These are phyloP conservation scores for Carallia pectinifolia DNA, from an alignment of 345 rosid genomes.

Conservation along the genomic window DNA sequence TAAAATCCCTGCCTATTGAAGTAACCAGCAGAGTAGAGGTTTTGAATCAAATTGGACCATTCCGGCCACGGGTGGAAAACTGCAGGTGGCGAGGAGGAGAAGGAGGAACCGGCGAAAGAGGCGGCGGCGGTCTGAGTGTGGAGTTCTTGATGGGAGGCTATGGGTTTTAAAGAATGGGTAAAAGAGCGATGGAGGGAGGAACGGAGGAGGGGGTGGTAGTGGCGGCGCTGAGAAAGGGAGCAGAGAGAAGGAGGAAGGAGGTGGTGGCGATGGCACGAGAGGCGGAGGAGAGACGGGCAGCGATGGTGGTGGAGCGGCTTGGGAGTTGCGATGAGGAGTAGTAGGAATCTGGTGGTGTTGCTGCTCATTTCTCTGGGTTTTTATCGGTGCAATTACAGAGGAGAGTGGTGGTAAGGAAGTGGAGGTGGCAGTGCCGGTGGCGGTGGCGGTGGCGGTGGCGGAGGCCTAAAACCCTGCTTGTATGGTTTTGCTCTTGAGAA, in stretches of 20 bases:
- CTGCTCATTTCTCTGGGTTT: neutral
- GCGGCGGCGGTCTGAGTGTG: neutral
- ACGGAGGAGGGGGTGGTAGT: neutral
- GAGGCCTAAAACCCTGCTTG: neutral
- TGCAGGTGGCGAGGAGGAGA: neutral
- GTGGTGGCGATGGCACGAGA: neutral
- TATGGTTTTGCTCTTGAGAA: too few species aligned
- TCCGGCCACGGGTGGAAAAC: slow-evolving; percentile 13
- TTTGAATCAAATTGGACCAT: slow-evolving; percentile 14
- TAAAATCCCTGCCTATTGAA: slow-evolving; percentile 8
- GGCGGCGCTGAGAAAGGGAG: neutral
- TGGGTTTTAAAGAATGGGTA: neutral
- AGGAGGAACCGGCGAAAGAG: too few species aligned
- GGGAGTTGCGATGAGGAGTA: neutral
- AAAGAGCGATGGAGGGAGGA: neutral
- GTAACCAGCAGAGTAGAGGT: slow-evolving; percentile 15
- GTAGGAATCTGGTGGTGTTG: neutral
- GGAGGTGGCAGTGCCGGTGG: slow-evolving; percentile 8
- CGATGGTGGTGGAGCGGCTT: neutral
- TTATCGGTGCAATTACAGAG: neutral
- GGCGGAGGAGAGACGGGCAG: neutral
- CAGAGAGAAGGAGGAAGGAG: neutral
- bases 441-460: neutral
- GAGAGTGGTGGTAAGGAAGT: neutral
- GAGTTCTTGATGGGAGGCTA: neutral